phyloP scores from a whole-genome alignment of 768 basidiomycete species.

The Psilocybe azurescens region DNA sequence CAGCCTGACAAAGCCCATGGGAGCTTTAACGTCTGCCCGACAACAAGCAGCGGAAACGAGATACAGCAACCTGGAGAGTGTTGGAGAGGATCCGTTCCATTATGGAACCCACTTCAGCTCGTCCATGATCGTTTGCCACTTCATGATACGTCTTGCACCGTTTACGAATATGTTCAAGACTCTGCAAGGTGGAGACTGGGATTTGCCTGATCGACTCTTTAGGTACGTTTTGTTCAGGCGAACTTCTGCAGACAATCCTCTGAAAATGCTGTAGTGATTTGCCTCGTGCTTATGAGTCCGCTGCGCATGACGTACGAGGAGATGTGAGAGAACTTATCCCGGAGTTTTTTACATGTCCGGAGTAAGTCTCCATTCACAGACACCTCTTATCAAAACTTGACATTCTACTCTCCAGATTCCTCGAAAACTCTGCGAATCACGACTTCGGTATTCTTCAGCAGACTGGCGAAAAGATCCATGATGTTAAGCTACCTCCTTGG shows the following conservation, averaged over 20 bases:
- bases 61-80: constrained; percentile 76
- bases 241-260: not conserved
- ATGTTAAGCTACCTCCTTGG: constrained; percentile 92
- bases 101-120: constrained; percentile 96
- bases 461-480: constrained; percentile 79
- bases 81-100: constrained; percentile 88
- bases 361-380: constrained; percentile 47
- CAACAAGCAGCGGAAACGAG: constrained; percentile 77
- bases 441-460: constrained; percentile 80
- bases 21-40: constrained; percentile 78
- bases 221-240: constrained; percentile 42
- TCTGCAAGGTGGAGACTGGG: constrained; percentile 93
- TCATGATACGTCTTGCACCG: constrained; percentile 86
- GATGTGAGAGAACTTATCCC: constrained; percentile 95
- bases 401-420: constrained; percentile 57
- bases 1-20: constrained; percentile 90
- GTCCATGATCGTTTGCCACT: constrained; percentile 97
- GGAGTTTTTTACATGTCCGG: constrained; percentile 85
- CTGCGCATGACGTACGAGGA: constrained; percentile 83
- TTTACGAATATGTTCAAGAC: constrained; percentile 97
- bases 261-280: constrained; percentile 59
- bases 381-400: not conserved
- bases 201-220: constrained; percentile 88
- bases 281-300: constrained; percentile 82
- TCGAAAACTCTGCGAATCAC: constrained; percentile 79